Base-by-base conservation (phyloP, 805 yeast genomes). In the Metschnikowia santaceciliae region DNA sequence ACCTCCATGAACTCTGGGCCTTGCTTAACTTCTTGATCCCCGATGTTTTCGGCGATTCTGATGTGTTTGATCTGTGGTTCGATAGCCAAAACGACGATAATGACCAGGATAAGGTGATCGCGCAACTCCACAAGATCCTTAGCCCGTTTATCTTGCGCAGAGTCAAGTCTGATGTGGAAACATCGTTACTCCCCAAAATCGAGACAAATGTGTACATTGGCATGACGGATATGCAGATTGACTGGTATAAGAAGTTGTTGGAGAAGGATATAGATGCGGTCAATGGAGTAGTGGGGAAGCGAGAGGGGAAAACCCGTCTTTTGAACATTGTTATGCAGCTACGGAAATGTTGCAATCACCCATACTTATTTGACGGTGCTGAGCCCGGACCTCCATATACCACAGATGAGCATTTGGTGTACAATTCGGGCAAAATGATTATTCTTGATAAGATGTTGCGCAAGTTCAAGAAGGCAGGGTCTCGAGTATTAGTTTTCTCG, bases 321-420 rank as follows among this genome's bases (percentile, higher is more conserved):
- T 76, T 92, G 51, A 92, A 92, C 64, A 92, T 92, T 61, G 98
- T 92, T 13, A 92, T 92, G 98, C 98, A 92, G 69, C 75, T 92
- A 56, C 79, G 98, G 62, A 92, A 92, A 67, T 92, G 98, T 67
- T 92, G 98, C 67, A 92, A 94, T 65, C 99, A 94, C 69, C 98
- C 98, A 0, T 92, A 94, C 67, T 72, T 92, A 49, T 94, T 94
- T 63, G 98, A 92, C 66, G 98, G 99, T n/a, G 99, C 98, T 1
- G 98, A 91, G 68, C 98, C 97, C 0, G 98, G 98, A 8, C 98
- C 98, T 1, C 98, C 98, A 1, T 92, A 77, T 63, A 92, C 97
- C 1, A 92, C 96, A 0, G 97, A 90, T 67, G 97, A 91, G 67
- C 98, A 92, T 69, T 76, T 92, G 55, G 84, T 91, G n/a, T 84